These are phyloP conservation scores for Solanum chacoense DNA, from an alignment of 305 asterid genomes.

Conservation along the genomic window DNA sequence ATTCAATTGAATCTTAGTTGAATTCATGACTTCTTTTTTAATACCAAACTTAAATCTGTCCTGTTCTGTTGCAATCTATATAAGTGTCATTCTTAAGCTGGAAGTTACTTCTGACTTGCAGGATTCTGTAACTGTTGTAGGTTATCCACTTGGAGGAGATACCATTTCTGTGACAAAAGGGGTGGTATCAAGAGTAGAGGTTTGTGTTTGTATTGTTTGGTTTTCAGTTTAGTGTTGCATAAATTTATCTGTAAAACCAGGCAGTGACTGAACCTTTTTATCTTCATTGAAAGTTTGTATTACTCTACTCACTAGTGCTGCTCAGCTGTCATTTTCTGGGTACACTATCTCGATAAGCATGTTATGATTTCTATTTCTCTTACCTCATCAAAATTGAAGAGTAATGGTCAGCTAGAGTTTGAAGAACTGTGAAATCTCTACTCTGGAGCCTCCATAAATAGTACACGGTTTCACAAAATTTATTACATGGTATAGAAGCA, in stretches of 20 bases:
- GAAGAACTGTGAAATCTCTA: background rate
- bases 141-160: slow-evolving; percentile 97
- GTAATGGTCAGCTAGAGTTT: background rate
- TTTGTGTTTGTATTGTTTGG: slow-evolving; percentile 11
- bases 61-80: background rate
- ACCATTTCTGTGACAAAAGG: slow-evolving; percentile 95
- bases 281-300: background rate
- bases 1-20: background rate
- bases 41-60: background rate
- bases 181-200: slow-evolving; percentile 94
- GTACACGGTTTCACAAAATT: background rate
- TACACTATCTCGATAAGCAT: background rate
- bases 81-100: background rate
- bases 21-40: background rate
- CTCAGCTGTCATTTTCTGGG: background rate
- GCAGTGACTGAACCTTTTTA: background rate
- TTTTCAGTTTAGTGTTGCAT: background rate
- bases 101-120: slow-evolving; percentile 17
- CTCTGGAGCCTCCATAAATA: background rate
- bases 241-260: background rate
- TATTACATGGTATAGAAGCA: background rate
- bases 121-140: slow-evolving; percentile 92
- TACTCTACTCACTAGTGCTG: background rate
- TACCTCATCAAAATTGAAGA: background rate
- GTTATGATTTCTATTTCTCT: background rate